Percentiles rank a stretch among this genome's conserved stretches.
Evolutionary conservation across 805 yeast species (phyloP).

Genomic region (Cyberlindnera sargentensis): DNA sequence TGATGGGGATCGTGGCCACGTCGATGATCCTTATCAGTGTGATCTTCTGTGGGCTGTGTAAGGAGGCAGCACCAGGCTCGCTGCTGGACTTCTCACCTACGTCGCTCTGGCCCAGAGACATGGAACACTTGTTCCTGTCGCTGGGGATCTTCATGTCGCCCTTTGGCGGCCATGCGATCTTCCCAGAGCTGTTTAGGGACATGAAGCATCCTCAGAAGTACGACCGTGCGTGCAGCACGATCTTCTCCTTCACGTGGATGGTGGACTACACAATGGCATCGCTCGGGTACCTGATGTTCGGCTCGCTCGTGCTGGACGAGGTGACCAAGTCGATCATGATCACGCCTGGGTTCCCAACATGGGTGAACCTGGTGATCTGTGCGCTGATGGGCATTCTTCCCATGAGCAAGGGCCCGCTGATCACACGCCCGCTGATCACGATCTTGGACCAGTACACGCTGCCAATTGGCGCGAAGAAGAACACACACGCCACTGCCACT

Average conservation of each 20-base stretch:
- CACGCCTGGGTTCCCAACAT: conserved; percentile 59
- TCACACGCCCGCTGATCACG: conserved; percentile 64
- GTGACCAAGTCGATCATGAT: conserved; percentile 68
- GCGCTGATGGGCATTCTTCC: conserved; percentile 62
- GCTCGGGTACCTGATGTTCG: conserved; percentile 77
- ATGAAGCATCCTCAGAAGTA: conserved; percentile 67
- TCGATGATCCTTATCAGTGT: conserved; percentile 41
- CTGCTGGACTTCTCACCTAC: conserved; percentile 39
- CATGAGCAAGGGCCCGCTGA: conserved; percentile 69
- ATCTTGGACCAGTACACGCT: conserved; percentile 40
- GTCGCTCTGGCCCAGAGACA: conserved; percentile 33
- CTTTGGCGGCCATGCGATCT: conserved; percentile 81
- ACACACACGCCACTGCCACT: no score
- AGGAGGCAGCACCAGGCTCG: conserved; percentile 46
- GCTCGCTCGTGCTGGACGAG: conserved; percentile 58
- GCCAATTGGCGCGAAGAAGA: no score
- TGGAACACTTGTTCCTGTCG: conserved; percentile 37
- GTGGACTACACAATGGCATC: conserved; percentile 58
- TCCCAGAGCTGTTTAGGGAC: conserved; percentile 70
- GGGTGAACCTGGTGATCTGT: conserved; percentile 39
- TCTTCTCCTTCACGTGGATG: conserved; percentile 50
- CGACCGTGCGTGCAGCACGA: conserved; percentile 40
- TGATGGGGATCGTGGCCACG: conserved; percentile 52
- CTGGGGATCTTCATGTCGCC: conserved; percentile 69
- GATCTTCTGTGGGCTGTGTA: conserved; percentile 38